A percentile compares a stretch with the other conserved stretches of the same genome.
Evolutionary conservation across 371 early-diverging fungal genomes (phyloP).

Genomic region (Cokeromyces recurvatus): DNA sequence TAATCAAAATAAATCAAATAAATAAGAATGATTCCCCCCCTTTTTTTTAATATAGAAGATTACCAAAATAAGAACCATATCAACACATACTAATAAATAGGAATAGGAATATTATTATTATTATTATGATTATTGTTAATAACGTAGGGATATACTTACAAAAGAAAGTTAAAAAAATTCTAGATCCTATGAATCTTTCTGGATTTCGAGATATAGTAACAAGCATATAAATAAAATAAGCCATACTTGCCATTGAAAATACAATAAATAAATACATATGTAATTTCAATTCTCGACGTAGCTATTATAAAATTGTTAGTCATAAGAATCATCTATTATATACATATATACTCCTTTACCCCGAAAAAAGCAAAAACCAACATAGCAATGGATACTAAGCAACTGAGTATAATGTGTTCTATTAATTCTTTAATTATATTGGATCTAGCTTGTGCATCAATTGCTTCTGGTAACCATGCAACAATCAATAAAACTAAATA

Average conservation of each 20-base stretch:
- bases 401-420: constrained; percentile 69
- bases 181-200: constrained; percentile 49
- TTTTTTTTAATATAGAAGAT: no score
- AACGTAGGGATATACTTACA: constrained; percentile 14
- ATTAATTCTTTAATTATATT: constrained; percentile 29
- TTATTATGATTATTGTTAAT: no score
- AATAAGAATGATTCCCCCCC: background rate
- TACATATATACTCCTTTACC: constrained; percentile 28
- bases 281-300: constrained; percentile 47
- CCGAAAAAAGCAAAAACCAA: constrained; percentile 74
- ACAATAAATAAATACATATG: constrained; percentile 58
- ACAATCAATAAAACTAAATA: constrained; percentile 74
- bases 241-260: constrained; percentile 53
- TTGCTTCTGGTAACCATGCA: constrained; percentile 40
- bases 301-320: no score
- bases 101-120: no score
- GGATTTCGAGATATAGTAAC: constrained; percentile 59
- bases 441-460: constrained; percentile 51
- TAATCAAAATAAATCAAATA: background rate
- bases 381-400: constrained; percentile 67
- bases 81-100: constrained; percentile 23
- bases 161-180: constrained; percentile 72
- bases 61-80: constrained; percentile 28
- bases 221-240: constrained; percentile 73
- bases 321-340: no score